Conservation (phyloP, 306 rosid genomes). For the Adenanthera pavonina region DNA sequence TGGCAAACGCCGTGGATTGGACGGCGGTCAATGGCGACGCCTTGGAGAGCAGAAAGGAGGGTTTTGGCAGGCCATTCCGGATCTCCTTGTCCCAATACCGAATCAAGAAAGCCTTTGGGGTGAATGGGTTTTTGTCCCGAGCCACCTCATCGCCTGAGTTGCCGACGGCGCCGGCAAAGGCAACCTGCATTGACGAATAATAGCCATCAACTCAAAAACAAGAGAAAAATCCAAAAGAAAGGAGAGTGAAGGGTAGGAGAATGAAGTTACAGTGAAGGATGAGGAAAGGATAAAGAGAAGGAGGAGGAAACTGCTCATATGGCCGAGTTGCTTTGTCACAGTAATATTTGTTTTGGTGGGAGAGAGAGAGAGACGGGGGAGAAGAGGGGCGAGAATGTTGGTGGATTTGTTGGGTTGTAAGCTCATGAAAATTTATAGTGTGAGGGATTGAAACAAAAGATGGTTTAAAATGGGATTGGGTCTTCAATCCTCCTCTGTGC, state of each 20-base stretch:
- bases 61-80: conserved; percentile 60
- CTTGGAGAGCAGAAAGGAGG: conserved; percentile 69
- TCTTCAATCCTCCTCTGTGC: conserved; percentile 40
- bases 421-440: conserved; percentile 56
- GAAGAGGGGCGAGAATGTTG: conserved; percentile 55
- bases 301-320: conserved; percentile 40
- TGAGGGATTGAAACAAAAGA: conserved; percentile 36
- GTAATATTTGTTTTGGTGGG: not conserved
- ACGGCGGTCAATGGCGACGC: conserved; percentile 75
- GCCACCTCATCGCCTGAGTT: conserved; percentile 27
- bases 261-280: conserved; percentile 67
- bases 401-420: conserved; percentile 57
- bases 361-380: conserved; percentile 8
- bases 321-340: conserved; percentile 49
- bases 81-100: conserved; percentile 97
- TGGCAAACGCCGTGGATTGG: conserved; percentile 65
- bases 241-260: not conserved
- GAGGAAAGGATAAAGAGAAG: conserved; percentile 64
- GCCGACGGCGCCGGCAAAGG: conserved; percentile 21
- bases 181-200: conserved; percentile 72
- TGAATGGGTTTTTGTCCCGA: conserved; percentile 66
- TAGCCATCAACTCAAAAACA: conserved; percentile 37
- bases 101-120: conserved; percentile 67
- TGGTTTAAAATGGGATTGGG: conserved; percentile 38
- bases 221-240: not conserved